Base-by-base conservation (phyloP, 257 asterid species). In the Ilex aquifolium region DNA sequence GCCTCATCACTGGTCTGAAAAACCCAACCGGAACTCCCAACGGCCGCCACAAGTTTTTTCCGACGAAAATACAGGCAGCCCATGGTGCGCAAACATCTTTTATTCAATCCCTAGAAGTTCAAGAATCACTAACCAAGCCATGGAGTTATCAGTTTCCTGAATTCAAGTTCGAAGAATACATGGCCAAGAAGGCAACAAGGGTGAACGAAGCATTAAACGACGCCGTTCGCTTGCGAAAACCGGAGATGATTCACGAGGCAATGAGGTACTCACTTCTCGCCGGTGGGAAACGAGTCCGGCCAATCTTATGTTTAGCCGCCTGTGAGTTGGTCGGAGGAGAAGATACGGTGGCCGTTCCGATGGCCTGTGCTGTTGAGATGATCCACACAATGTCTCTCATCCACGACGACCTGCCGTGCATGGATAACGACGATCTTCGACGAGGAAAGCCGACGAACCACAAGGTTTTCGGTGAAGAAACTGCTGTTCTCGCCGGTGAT, bases 391-490 rank as follows among this genome's bases (percentile, higher is more conserved):
- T 83, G 93, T 82, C 95, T 12, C 75, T 85, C 49, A 74, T 87
- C 56, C 93, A 87, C 44, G 93, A 87, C 32, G 95, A 85, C 64
- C 90, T 87, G 39, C 95, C 93, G 0, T 85, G 95, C 70, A 85
- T 84, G 90, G 95, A 82, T 65, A 55, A 83, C 32, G 90, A 85
- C 44, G 93, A 83, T 42, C 64, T 82, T 2, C 88, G 90, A 17
- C 67, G 90, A 5, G 90, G 92, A 12, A 74, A 63, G 70, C 92
- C 87, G n/a, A 80, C 95, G 0, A 80, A 74, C 62, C 95, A 82
- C 76, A 77, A 75, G 84, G 81, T 72, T 2, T 87, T 78, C 12
- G 92, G 83, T 3, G 88, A 87, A 68, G 80, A 76, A 27, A 87
- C 82, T 0, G 92, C 92, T 0, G 80, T 87, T 29, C 84, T 87